phyloP scores from a whole-genome alignment of 768 basidiomycete species.

The Asterophora parasitica region DNA sequence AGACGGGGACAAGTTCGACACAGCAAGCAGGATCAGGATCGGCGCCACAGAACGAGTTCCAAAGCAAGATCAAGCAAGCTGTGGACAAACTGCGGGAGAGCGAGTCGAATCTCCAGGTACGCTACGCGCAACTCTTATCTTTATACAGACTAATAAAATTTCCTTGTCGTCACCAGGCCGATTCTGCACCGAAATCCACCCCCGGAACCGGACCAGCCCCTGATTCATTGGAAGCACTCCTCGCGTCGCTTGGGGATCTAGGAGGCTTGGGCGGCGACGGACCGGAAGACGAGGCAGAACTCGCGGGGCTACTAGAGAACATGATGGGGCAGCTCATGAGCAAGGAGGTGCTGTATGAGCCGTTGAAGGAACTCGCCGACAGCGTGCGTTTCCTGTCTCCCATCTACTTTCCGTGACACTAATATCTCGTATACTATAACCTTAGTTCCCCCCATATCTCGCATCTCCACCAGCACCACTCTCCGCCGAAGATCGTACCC shows the following conservation, averaged over 20 bases:
- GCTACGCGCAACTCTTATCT: too few relatives aligned
- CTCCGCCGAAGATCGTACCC: conserved; percentile 44
- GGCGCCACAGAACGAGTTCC: conserved; percentile 45
- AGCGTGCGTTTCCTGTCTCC: conserved; percentile 40
- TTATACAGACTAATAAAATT: too few relatives aligned
- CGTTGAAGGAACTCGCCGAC: conserved; percentile 72
- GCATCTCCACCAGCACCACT: conserved; percentile 48
- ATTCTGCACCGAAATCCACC: conserved; percentile 13
- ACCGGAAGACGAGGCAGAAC: conserved; percentile 40
- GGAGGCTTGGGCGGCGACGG: conserved; percentile 29
- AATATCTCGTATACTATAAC: not conserved
- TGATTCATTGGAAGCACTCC: conserved; percentile 46
- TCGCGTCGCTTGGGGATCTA: conserved; percentile 42
- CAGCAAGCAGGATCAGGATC: not conserved
- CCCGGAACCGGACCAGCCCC: conserved; percentile 16
- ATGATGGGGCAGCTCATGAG: conserved; percentile 82
- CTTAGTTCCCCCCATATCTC: conserved; percentile 77
- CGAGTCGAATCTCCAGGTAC: conserved; percentile 50
- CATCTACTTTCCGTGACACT: too few relatives aligned
- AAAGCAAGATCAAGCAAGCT: conserved; percentile 61
- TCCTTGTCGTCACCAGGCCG: too few relatives aligned
- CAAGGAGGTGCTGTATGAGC: conserved; percentile 83
- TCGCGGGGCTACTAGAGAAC: conserved; percentile 67
- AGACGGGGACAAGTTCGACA: not conserved
- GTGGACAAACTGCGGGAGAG: conserved; percentile 69